Evolutionary conservation across 352 stramenopile genomes (phyloP), one percentile per base, ranked within the genome.

Genomic region (Albugo laibachii): DNA sequence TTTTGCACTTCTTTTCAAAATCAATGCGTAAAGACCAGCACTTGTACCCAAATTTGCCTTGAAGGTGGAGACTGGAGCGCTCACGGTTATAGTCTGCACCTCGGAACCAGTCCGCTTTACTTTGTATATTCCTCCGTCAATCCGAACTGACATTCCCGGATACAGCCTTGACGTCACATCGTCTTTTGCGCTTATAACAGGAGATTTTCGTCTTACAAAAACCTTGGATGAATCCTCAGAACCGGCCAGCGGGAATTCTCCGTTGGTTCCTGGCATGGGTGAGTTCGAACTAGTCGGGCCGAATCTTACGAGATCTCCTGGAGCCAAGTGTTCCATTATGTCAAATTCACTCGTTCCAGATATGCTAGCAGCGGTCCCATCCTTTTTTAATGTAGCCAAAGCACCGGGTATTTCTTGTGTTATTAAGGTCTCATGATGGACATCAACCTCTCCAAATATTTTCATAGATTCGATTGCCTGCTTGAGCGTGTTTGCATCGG

Each of bases 51-150:
- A 8, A 31, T 31, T 31, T 31, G 24, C 24, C 3, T 31, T 31
- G 24, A 31, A 31, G 24, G 38, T 43, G 3, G 38, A 24, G 16
- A 43, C 8, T 43, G 38, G 16, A 19, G 38, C 19, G 8, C 38
- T 62, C 11, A 69, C 63, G 0, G 65, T 62, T 5, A 89, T 35
- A 0, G 59, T 85, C 48, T 97, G 89, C 12, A 97, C 63, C 58
- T 97, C 92, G 24, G 83, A 63, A 6, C 92, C 87, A 3, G 88
- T 94, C 20, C 73, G 80, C 36, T 80, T 56, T 0, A 98, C 61
- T 0, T 63, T 61, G 54, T 97, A 97, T 3, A 59, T 61, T 19
- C 92, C 65, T 0, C 79, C 88, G 51, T 88, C 83, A 31, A 97
- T 73, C 10, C 88, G 78, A 6, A 97, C 49, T 19, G 69, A 62